These are phyloP conservation scores for Noccaea caerulescens DNA, from an alignment of 345 rosid species.

Conservation along the genomic window DNA sequence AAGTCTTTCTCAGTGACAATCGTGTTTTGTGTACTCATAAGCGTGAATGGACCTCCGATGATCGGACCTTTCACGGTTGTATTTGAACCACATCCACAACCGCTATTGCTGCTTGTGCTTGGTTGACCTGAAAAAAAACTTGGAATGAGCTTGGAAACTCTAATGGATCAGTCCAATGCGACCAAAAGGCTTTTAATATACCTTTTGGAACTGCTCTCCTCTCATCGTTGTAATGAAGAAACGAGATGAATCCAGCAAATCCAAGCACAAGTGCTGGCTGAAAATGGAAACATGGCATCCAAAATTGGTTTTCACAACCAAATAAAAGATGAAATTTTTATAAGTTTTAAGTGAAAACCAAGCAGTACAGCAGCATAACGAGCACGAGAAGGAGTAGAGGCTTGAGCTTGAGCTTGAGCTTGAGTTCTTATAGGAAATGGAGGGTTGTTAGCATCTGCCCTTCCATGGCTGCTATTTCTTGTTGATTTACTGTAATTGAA, in stretches of 20 bases:
- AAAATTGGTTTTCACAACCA: not conserved
- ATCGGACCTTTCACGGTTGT: slow-evolving; percentile 58
- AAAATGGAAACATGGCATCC: slow-evolving; percentile 24
- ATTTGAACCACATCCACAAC: slow-evolving; percentile 41
- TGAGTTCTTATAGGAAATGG: slow-evolving; percentile 42
- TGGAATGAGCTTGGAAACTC: not conserved
- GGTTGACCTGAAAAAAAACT: slow-evolving; percentile 31
- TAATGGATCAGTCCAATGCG: not conserved
- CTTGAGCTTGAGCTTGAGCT: slow-evolving; percentile 35
- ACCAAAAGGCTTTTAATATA: slow-evolving; percentile 31
- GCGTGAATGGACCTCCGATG: slow-evolving; percentile 81
- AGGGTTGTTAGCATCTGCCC: slow-evolving; percentile 34
- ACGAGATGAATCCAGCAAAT: slow-evolving; percentile 59
- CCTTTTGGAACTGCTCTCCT: slow-evolving; percentile 72
- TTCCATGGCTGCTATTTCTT: slow-evolving; percentile 38
- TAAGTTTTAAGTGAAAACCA: slow-evolving; percentile 13
- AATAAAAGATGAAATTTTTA: slow-evolving; percentile 6
- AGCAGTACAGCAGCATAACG: slow-evolving; percentile 57
- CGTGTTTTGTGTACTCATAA: slow-evolving; percentile 59
- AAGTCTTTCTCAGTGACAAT: slow-evolving; percentile 60
- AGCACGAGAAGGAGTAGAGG: slow-evolving; percentile 49
- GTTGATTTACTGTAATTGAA: slow-evolving; percentile 57
- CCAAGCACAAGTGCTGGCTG: slow-evolving; percentile 73
- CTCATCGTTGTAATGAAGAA: slow-evolving; percentile 80
- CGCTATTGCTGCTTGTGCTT: slow-evolving; percentile 59